Evolutionary conservation across 2,329 filamentous ascomycete genomes (phyloP).

Genomic region (Cytospora schulzeri): DNA sequence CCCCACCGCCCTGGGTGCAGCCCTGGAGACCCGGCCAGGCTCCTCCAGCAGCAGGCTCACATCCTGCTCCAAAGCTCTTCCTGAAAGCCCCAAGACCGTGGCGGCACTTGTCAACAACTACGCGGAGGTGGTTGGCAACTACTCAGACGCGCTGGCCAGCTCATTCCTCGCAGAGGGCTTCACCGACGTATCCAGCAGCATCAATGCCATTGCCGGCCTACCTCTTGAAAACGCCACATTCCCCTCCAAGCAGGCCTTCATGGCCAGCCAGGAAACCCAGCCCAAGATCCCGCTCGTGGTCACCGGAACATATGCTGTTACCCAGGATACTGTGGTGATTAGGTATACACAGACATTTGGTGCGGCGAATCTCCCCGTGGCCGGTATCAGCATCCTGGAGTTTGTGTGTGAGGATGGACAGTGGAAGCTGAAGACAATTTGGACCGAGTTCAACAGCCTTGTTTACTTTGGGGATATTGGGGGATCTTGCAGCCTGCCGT

Average conservation of each 20-base stretch:
- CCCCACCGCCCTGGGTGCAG: neutral
- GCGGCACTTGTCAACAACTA: slow-evolving; percentile 12
- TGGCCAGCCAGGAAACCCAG: slow-evolving; percentile 34
- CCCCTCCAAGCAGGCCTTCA: slow-evolving; percentile 36
- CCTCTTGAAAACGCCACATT: slow-evolving; percentile 38
- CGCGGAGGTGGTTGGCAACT: slow-evolving; percentile 25
- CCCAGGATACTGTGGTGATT: slow-evolving; percentile 37
- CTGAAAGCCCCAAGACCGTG: neutral
- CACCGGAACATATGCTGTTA: slow-evolving; percentile 33
- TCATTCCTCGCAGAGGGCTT: slow-evolving; percentile 33
- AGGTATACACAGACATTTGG: slow-evolving; percentile 38
- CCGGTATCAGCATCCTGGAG: slow-evolving; percentile 37
- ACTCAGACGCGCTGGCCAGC: slow-evolving; percentile 18
- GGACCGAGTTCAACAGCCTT: slow-evolving; percentile 40
- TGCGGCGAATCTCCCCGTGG: slow-evolving; percentile 29
- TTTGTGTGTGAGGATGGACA: slow-evolving; percentile 27
- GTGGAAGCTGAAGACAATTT: slow-evolving; percentile 37
- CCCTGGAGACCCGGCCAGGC: neutral
- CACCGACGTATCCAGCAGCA: slow-evolving; percentile 38
- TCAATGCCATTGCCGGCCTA: slow-evolving; percentile 37
- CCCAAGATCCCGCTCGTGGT: slow-evolving; percentile 33
- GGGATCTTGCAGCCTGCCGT: slow-evolving; percentile 26
- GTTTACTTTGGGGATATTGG: slow-evolving; percentile 34
- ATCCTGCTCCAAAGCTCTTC: slow-evolving; percentile 6
- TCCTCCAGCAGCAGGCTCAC: neutral